Percentiles rank a stretch among this genome's conserved stretches.
phyloP scores from a whole-genome alignment of 192 early-diverging fungal genomes.

The Haplosporangium gracile region DNA sequence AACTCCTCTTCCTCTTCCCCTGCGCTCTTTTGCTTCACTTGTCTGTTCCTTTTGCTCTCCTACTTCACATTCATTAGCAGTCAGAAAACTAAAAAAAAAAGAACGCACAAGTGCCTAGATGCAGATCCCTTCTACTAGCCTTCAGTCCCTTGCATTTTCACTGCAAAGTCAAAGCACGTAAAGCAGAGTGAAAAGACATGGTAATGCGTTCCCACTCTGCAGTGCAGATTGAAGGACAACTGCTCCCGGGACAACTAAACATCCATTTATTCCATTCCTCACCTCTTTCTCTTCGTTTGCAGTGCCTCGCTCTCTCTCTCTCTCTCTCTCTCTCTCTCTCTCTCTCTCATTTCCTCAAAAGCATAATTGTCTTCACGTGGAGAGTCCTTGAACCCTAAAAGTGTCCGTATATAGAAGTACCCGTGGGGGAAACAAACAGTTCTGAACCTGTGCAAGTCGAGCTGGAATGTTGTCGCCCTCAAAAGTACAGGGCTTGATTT shows the following conservation, averaged over 20 bases:
- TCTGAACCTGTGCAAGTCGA: neutral
- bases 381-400: neutral
- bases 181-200: too few relatives aligned
- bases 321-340: neutral
- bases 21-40: neutral
- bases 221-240: neutral
- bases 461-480: neutral
- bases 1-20: neutral
- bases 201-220: too few relatives aligned
- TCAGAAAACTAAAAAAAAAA: neutral
- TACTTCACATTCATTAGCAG: too few relatives aligned
- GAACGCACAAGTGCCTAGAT: too few relatives aligned
- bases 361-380: conserved; percentile 4
- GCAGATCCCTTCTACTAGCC: too few relatives aligned
- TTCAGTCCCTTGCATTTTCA: too few relatives aligned
- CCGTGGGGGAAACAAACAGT: neutral
- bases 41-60: neutral
- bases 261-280: neutral
- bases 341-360: neutral
- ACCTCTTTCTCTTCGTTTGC: neutral
- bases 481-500: neutral
- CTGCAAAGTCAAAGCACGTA: too few relatives aligned
- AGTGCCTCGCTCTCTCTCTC: neutral
- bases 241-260: neutral
- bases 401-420: neutral